Conservation (phyloP, 176 grass and related monocot species). For the Aegilops speltoides region DNA sequence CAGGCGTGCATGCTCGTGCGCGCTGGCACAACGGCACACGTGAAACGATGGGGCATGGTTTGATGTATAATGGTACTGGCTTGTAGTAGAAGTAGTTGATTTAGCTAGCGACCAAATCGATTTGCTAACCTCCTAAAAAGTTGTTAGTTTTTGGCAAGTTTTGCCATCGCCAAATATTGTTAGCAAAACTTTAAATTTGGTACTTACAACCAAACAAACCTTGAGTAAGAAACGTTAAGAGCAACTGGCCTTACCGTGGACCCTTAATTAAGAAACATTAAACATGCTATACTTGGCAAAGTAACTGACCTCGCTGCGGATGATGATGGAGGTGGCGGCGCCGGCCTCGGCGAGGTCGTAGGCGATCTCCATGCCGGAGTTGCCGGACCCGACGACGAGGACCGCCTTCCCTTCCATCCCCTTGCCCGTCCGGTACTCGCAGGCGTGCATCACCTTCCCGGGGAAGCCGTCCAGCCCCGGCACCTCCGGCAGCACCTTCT, state of each 20-base stretch:
- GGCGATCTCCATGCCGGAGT: slow-evolving; percentile 94
- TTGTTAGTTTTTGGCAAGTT: not conserved
- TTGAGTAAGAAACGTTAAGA: too few relatives aligned
- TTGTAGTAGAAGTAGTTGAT: too few relatives aligned
- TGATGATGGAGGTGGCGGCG: slow-evolving; percentile 51
- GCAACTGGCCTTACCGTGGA: too few relatives aligned
- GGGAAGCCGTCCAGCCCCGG: slow-evolving; percentile 54
- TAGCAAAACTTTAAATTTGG: too few relatives aligned
- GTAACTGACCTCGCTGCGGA: slow-evolving; percentile 59
- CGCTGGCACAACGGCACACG: too few relatives aligned
- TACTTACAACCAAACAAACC: not conserved
- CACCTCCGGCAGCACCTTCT: slow-evolving; percentile 62
- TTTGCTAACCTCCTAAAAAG: too few relatives aligned
- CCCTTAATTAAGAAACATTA: not conserved
- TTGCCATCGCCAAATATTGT: not conserved
- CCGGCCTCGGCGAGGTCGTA: slow-evolving; percentile 59
- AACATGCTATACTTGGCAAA: too few relatives aligned
- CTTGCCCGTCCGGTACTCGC: slow-evolving; percentile 37
- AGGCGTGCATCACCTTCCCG: slow-evolving; percentile 56
- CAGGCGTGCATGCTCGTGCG: too few relatives aligned
- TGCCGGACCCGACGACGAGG: slow-evolving; percentile 76
- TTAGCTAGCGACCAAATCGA: too few relatives aligned
- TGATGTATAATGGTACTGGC: too few relatives aligned
- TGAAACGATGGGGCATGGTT: too few relatives aligned
- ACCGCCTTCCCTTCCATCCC: slow-evolving; percentile 53